A percentile compares a stretch with the other conserved stretches of the same genome.
These are phyloP conservation scores for Tylopilus cervinicoccineus DNA, from an alignment of 768 basidiomycete species.

Conservation along the genomic window DNA sequence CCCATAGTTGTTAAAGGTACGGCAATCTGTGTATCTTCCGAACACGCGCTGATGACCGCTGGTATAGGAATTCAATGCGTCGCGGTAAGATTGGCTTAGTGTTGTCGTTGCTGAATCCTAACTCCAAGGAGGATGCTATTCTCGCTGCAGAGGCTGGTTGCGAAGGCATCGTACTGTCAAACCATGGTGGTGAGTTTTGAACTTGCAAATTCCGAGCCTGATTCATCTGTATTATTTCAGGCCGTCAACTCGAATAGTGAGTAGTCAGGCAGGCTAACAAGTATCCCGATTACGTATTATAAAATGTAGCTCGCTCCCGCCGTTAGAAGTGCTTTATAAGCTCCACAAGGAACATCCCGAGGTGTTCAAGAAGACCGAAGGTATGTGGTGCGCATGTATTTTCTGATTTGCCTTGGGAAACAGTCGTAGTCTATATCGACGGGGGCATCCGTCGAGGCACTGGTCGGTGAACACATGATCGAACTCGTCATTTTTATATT, in stretches of 20 bases:
- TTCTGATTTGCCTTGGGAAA: conserved; percentile 4
- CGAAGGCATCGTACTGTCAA: conserved; percentile 85
- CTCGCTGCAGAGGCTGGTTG: conserved; percentile 80
- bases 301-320: conserved; percentile 59
- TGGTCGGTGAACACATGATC: conserved; percentile 36
- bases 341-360: conserved; percentile 72
- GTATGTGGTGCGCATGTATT: conserved; percentile 26
- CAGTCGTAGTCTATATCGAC: conserved; percentile 72
- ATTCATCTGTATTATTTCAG: conserved; percentile 23
- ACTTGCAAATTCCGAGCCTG: background rate
- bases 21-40: background rate
- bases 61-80: conserved; percentile 67
- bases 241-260: conserved; percentile 80
- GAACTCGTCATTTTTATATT: background rate
- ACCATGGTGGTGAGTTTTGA: conserved; percentile 70
- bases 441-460: conserved; percentile 75
- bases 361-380: conserved; percentile 69
- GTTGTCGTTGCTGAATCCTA: conserved; percentile 1
- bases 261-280: conserved; percentile 16
- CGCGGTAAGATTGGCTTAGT: conserved; percentile 38
- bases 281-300: conserved; percentile 6
- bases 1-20: conserved; percentile 74
- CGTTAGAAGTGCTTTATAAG: conserved; percentile 73
- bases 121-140: conserved; percentile 65
- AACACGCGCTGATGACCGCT: conserved; percentile 10